Base-by-base conservation (phyloP, 176 grass and related monocot species). In the Avena insularis region DNA sequence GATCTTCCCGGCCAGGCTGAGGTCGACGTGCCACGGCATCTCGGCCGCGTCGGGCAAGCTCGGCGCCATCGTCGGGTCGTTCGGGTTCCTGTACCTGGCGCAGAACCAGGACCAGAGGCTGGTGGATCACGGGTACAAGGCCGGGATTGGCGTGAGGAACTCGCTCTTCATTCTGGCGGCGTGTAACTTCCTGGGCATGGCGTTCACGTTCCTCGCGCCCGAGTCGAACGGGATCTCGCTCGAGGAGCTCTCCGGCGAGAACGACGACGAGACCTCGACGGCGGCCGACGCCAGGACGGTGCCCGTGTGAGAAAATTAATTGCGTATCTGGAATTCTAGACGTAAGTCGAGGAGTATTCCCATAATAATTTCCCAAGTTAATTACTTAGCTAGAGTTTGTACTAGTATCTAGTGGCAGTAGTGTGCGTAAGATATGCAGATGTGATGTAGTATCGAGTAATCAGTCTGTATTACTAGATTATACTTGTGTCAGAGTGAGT, bases 21-120 rank as follows among this genome's bases (percentile, higher is more conserved):
- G 95, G 40, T 94, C 91, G 0, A 97, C 95, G 0, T 93, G 95
- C 85, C 92, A 97, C 78, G 92, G 95, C 36, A 94, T 94, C 74
- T 94, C 51, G 0, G 92, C 92, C 0, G 95, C 92, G 0, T 40
- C 92, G n/a, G 91, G 95, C 3, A 97, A 97, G 90, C 88, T 89
- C 6, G 92, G 95, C 20, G 95, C 95, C 43, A 94, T 97, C 35
- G 64, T 94, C 5, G 92, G 95, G 4, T 91, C 95, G 33, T 70
- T 70, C 16, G 66, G 66, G 66, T 70, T 70, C 16, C 16, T 70
- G 16, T 57, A 57, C 5, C 54, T 57, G 14, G 54, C 54, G 54
- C 54, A 57, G 54, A 57, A 57, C 54, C 54, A 57, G 54, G 54
- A 57, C 5, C 16, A 5, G 54, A 57, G 4, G 15, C 15, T 19